Evolutionary conservation across 2,329 filamentous ascomycete species (phyloP).

Genomic region (Periconia macrospinosa): DNA sequence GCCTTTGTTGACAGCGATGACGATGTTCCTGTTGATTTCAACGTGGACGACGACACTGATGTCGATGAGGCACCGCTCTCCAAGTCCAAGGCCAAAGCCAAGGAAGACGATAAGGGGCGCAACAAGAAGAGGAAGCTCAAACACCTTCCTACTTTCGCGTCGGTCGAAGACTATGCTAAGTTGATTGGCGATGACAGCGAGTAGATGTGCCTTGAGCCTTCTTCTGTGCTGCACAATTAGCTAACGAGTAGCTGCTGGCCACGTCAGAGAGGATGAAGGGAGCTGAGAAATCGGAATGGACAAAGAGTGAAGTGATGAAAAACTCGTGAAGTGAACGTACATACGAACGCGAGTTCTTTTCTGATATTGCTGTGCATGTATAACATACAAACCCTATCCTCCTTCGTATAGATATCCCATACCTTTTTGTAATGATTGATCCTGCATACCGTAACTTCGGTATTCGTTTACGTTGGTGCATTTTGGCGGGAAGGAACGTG

Average conservation of each 20-base stretch:
- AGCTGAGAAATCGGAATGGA: neutral
- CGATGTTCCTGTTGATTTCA: conserved; percentile 55
- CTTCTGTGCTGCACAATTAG: neutral
- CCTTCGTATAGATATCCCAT: conserved; percentile 36
- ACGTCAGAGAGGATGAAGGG: neutral
- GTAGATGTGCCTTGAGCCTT: conserved; percentile 10
- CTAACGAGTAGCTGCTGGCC: neutral
- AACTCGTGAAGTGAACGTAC: neutral
- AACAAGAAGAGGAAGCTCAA: conserved; percentile 83
- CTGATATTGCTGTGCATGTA: neutral
- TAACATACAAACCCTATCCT: conserved; percentile 4
- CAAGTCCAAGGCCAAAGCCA: conserved; percentile 32
- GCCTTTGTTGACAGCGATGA: conserved; percentile 59
- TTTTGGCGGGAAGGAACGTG: too few relatives aligned
- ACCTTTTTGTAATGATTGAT: conserved; percentile 24
- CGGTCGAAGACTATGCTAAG: conserved; percentile 88
- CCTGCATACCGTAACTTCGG: too few relatives aligned
- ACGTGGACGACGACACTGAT: conserved; percentile 44
- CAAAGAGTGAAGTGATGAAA: neutral
- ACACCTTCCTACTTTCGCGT: conserved; percentile 88
- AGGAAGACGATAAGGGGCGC: conserved; percentile 33
- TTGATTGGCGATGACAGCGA: conserved; percentile 67
- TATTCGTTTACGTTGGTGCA: too few relatives aligned
- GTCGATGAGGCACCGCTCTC: conserved; percentile 47
- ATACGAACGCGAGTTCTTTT: neutral